phyloP scores from a whole-genome alignment of 768 basidiomycete genomes.

The Collybia nuda region DNA sequence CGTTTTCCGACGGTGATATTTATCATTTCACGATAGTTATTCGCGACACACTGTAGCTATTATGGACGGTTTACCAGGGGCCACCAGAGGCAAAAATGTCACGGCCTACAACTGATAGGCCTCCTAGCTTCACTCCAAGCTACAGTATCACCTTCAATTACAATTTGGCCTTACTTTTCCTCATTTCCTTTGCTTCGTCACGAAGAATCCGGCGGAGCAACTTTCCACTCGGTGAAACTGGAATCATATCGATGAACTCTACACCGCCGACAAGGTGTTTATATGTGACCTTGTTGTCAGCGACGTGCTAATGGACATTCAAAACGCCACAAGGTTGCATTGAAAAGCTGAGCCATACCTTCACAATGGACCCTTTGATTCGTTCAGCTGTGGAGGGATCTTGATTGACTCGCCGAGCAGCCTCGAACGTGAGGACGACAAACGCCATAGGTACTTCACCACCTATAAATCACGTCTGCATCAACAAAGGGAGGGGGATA shows the following conservation, averaged over 20 bases:
- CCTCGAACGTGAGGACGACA: constrained; percentile 49
- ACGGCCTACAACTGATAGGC: too few species aligned
- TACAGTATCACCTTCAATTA: too few species aligned
- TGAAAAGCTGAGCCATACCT: constrained; percentile 31
- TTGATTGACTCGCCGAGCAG: constrained; percentile 30
- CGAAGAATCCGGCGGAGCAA: constrained; percentile 47
- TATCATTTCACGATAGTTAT: too few species aligned
- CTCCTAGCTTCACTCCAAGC: too few species aligned
- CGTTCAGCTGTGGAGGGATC: constrained; percentile 24
- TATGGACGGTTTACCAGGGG: too few species aligned
- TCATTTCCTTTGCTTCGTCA: constrained; percentile 39
- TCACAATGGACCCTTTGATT: constrained; percentile 45
- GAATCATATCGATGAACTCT: constrained; percentile 52
- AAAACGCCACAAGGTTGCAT: neutral
- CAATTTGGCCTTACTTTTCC: constrained; percentile 7
- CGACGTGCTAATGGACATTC: constrained; percentile 41
- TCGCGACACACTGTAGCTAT: too few species aligned
- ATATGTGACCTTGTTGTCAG: constrained; percentile 52
- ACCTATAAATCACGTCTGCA: constrained; percentile 22
- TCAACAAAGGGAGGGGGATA: neutral
- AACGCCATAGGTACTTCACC: constrained; percentile 75
- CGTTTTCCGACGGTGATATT: too few species aligned
- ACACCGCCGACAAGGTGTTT: constrained; percentile 63
- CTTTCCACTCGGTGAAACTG: constrained; percentile 66
- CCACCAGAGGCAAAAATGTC: too few species aligned